Evolutionary conservation across 225 moss, liverwort and hornwort genomes (phyloP), one percentile per base, ranked within the genome.

Genomic region (Pseudoscleropodium purum): DNA sequence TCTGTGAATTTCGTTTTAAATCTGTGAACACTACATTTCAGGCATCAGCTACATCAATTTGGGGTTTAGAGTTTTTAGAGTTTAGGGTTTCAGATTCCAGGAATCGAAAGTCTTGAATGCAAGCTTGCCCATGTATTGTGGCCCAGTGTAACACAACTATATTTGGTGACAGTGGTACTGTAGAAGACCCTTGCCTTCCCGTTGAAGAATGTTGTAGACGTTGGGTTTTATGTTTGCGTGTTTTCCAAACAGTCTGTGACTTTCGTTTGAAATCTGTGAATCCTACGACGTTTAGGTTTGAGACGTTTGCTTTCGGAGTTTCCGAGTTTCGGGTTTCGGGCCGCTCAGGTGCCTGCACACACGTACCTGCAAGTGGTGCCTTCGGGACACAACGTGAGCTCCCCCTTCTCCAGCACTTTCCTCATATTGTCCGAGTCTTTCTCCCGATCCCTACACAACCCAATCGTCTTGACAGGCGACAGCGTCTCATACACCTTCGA

Each of bases 321-420:
- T 61, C 19, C 15, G 16, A 5, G 11, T 41, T 81, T 81, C 23
- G 16, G 7, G 17, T 60, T 60, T 81, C 41, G 43, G 30, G 61
- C 30, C 14, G 18, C 60, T 60, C 81, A 39, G 59, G 11, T 78
- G 34, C 78, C 36, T 54, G 56, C 37, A 49, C 51, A 37, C 14
- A 82, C 65, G 19, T 54, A 88, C 72, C 98, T 90, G 91, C 98
- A 98, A 1, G 98, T 98, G 23, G 98, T 98, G 45, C 98, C 98
- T 51, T 98, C 98, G 2, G 98, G 97, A 34, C 98, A 98, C 16
- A 98, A 90, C 1, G 95, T 92, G 57, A 98, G 92, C 83, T 98
- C 97, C 10, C 97, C 97, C 27, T 92, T 93, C 52, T 92, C 83
- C 74, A 98, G 85, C 49, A 96, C 90, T 84, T 68, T 93, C 45